These are phyloP conservation scores for Aspergillus sp. DNA, from an alignment of 2,329 filamentous ascomycete genomes.

Conservation along the genomic window DNA sequence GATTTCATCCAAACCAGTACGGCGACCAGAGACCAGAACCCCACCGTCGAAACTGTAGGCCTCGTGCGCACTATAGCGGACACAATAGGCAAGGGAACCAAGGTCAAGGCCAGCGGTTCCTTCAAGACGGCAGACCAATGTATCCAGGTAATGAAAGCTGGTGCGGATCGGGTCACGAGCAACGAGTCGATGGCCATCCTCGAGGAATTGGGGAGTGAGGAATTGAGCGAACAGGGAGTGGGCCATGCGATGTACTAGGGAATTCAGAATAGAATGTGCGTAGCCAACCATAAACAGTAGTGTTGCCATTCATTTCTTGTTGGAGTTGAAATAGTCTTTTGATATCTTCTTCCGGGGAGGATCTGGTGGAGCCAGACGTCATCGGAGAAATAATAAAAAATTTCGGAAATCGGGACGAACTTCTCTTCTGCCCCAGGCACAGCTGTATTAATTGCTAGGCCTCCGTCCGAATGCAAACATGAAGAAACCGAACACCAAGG, in stretches of 20 bases:
- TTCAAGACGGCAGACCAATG: constrained; percentile 45
- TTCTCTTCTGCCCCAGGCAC: background rate
- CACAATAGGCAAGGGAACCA: constrained; percentile 33
- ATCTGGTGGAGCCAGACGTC: constrained; percentile 1
- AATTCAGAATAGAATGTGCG: background rate
- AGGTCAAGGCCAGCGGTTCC: constrained; percentile 54
- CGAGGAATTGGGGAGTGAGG: constrained; percentile 30
- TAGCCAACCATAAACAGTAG: background rate
- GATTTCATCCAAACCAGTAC: constrained; percentile 56
- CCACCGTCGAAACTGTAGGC: constrained; percentile 44
- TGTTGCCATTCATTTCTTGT: background rate
- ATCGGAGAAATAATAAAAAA: background rate
- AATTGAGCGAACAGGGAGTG: constrained; percentile 13
- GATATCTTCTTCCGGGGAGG: too few species aligned
- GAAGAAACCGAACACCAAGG: constrained; percentile 2
- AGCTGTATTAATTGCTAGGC: background rate
- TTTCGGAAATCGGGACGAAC: background rate
- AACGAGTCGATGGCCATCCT: constrained; percentile 51
- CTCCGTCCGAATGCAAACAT: background rate
- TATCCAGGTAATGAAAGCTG: constrained; percentile 48
- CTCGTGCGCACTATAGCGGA: constrained; percentile 47
- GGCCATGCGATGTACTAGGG: constrained; percentile 7
- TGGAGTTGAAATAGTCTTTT: too few species aligned
- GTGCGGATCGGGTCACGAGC: constrained; percentile 49
- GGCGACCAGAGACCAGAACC: constrained; percentile 50